Evolutionary conservation across 2,329 filamentous ascomycete genomes (phyloP).

Genomic region (Fusarium haematococcum): DNA sequence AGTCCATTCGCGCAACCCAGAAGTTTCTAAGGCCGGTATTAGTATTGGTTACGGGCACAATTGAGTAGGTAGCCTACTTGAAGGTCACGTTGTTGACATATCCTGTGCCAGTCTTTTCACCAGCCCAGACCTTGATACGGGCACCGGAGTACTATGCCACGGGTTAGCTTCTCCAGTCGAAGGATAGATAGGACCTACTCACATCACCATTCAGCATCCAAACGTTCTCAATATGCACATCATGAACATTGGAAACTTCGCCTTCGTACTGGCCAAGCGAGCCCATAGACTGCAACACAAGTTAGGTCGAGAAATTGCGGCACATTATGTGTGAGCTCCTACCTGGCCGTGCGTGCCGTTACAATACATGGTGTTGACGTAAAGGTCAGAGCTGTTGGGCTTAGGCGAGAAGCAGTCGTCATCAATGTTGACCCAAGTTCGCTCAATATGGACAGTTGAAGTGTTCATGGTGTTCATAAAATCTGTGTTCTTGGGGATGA

Average conservation of each 20-base stretch:
- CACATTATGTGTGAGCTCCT: slow-evolving; percentile 34
- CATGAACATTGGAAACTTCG: slow-evolving; percentile 65
- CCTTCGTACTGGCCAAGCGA: slow-evolving; percentile 68
- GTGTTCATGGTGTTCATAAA: slow-evolving; percentile 72
- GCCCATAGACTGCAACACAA: slow-evolving; percentile 56
- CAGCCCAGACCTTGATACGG: slow-evolving; percentile 72
- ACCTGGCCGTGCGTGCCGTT: slow-evolving; percentile 67
- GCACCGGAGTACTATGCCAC: slow-evolving; percentile 58
- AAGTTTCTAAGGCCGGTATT: slow-evolving; percentile 57
- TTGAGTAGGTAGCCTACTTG: slow-evolving; percentile 28
- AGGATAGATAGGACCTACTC: neutral
- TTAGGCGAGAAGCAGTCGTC: slow-evolving; percentile 73
- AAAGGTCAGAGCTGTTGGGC: slow-evolving; percentile 67
- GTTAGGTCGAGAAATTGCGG: neutral
- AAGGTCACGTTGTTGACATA: slow-evolving; percentile 73
- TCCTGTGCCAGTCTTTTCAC: slow-evolving; percentile 67
- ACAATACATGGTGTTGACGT: slow-evolving; percentile 71
- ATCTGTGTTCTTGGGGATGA: slow-evolving; percentile 70
- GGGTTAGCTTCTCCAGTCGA: neutral
- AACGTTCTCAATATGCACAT: slow-evolving; percentile 70
- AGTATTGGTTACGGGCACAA: accelerated
- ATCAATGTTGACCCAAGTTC: slow-evolving; percentile 65
- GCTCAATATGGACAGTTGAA: slow-evolving; percentile 63
- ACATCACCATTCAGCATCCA: slow-evolving; percentile 62
- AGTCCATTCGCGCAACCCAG: slow-evolving; percentile 68